Evolutionary conservation across 1,284 basidiomycete species (phyloP), one percentile per base, ranked within the genome.

Genomic region (Tilletia walkeri): DNA sequence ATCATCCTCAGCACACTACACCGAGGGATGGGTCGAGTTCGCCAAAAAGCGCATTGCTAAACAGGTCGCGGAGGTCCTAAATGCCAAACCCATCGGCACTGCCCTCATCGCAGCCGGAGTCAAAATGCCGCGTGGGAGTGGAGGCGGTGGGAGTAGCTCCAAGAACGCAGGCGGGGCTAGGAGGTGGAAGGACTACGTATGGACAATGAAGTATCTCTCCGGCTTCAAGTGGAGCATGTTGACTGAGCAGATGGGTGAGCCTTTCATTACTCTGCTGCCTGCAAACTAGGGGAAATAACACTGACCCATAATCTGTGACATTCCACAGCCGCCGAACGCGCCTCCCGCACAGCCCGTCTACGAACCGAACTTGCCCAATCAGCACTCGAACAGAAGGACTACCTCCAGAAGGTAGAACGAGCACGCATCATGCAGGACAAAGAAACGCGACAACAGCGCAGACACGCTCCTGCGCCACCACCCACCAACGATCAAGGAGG

Each of bases 191-290:
- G 94, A 99, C 81, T 95, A 99, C 76, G 90, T 99, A 6, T 99
- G 96, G 96, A 98, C 96, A 59, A 96, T 99, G 94, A 95, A 95
- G 84, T 99, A 99, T 83, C 87, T 99, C 67, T 94, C 94, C 6
- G 92, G 90, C 75, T 99, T 98, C 88, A 98, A 96, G 84, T 99
- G 96, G 96, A 91, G 91, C 84, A 97, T 97, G 95, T 87, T 99
- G 72, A 95, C 93, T 12, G 96, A 98, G 85, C 95, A 98, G 88
- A 91, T 99, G 81, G 93, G 95, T 95, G 83, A 84, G 93, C 70
- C 0, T 10, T 30, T 36, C 7, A 20, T 20, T 9, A 2, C 66
- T 14, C 14, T 47, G 36, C 56, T 61, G 24, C 24, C 56, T 61
- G 24, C 24, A 30, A 30, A 30, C 2, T 30, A 2, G 2, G n/a